phyloP scores from a whole-genome alignment of 352 stramenopile genomes.

The Phytopythium helicoides region DNA sequence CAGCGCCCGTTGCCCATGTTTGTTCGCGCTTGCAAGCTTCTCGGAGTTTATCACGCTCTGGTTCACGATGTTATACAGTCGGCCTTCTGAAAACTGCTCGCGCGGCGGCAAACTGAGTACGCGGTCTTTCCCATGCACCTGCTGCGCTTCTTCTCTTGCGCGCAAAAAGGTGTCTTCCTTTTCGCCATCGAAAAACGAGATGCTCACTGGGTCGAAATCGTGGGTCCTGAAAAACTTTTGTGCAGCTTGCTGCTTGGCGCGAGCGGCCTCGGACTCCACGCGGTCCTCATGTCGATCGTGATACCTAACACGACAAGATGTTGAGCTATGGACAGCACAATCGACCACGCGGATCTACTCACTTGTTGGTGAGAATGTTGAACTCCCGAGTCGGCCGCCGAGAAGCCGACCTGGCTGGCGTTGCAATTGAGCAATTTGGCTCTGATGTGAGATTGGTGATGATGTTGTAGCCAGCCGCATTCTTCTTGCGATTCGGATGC shows the following conservation, averaged over 20 bases:
- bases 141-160: conserved; percentile 32
- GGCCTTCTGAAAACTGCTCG: conserved; percentile 63
- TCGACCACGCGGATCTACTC: conserved; percentile 8
- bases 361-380: conserved; percentile 81
- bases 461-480: conserved; percentile 53
- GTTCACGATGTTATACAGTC: conserved; percentile 81
- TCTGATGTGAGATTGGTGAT: conserved; percentile 46
- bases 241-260: conserved; percentile 47
- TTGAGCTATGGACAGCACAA: conserved; percentile 1
- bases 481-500: conserved; percentile 35
- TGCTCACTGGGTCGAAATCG: conserved; percentile 60
- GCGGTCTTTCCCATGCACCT: conserved; percentile 52
- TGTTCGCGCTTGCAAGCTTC: conserved; percentile 36
- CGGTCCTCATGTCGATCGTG: conserved; percentile 51
- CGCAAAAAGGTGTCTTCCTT: conserved; percentile 53
- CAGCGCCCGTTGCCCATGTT: conserved; percentile 41
- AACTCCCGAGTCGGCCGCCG: conserved; percentile 52
- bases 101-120: conserved; percentile 46
- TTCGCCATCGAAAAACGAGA: conserved; percentile 51
- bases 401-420: conserved; percentile 14
- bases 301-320: conserved; percentile 24
- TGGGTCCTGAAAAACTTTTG: conserved; percentile 69
- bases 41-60: conserved; percentile 52
- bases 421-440: conserved; percentile 3
- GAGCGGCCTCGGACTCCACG: conserved; percentile 24